Evolutionary conservation across 2,329 filamentous ascomycete genomes (phyloP).

Genomic region (Verticillium zaregamsianum): DNA sequence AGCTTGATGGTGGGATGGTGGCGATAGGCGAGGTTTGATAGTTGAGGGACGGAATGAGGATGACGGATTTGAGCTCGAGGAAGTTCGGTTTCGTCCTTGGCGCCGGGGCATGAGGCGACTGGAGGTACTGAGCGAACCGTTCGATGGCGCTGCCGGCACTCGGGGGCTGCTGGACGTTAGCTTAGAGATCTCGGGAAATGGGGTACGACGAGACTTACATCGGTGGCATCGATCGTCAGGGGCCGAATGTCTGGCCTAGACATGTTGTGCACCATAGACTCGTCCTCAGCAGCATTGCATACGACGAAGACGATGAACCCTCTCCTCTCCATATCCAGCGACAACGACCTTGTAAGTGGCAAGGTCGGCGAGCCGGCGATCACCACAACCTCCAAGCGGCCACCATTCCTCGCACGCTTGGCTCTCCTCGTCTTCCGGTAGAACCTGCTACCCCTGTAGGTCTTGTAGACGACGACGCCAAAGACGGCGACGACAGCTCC

Average conservation of each 20-base stretch:
- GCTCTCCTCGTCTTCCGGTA: slow-evolving; percentile 69
- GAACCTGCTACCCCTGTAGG: slow-evolving; percentile 47
- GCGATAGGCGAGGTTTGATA: slow-evolving; percentile 83
- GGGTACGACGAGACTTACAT: slow-evolving; percentile 47
- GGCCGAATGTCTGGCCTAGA: slow-evolving; percentile 78
- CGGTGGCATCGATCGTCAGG: slow-evolving; percentile 76
- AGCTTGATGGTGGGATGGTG: slow-evolving; percentile 76
- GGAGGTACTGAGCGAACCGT: slow-evolving; percentile 67
- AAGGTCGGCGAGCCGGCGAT: slow-evolving; percentile 84
- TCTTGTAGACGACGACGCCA: slow-evolving; percentile 57
- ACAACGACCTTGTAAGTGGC: slow-evolving; percentile 76
- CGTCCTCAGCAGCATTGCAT: slow-evolving; percentile 80
- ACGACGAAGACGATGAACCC: slow-evolving; percentile 94
- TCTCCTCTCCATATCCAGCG: slow-evolving; percentile 81
- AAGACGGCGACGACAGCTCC: slow-evolving; percentile 67
- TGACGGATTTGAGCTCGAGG: slow-evolving; percentile 71
- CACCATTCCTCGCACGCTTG: slow-evolving; percentile 74
- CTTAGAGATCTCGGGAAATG: neutral
- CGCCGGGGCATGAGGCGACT: slow-evolving; percentile 70
- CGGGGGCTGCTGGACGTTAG: slow-evolving; percentile 48
- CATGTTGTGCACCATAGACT: slow-evolving; percentile 71
- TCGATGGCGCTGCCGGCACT: slow-evolving; percentile 65
- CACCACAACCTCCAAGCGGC: slow-evolving; percentile 80
- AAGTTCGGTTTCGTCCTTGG: slow-evolving; percentile 72
- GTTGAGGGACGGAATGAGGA: slow-evolving; percentile 77